Base-by-base conservation (phyloP, 352 stramenopile genomes). In the Globisporangium alternatum region DNA sequence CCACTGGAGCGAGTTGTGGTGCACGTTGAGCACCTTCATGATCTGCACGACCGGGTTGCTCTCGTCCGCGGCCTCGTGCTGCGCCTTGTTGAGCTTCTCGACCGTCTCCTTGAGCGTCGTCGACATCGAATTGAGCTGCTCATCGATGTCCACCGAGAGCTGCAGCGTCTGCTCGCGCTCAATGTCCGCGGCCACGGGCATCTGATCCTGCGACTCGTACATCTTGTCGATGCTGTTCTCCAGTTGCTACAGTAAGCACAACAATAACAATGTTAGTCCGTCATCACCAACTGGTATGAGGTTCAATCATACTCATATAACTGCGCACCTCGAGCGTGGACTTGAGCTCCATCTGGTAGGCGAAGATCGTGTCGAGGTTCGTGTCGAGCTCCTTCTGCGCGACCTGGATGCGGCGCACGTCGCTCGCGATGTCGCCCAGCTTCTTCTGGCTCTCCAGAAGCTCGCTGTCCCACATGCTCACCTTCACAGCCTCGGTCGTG, bases 201-300 rank as follows among this genome's bases (percentile, higher is more conserved):
- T 93, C 57, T 94, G 87, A 35, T 91, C 80, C 65, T 95, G 85
- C 33, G 79, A 70, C 64, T 95, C 87, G 65, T 93, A 95, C 83
- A 95, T 92, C 59, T 95, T 95, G 81, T 95, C 87, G 13, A 95
- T 84, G 56, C 85, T 93, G 64, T 91, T 89, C 66, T 95, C 87
- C 56, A 95, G 64, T 91, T 93, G 81, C 87, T 95, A 53, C 15
- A 56, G 5, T 25, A 28, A 35, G 47, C 1, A 31, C 51, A 2
- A 56, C 37, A 53, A 58, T 5, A 60, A 45, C 28, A 67, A n/a
- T 49, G 15, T 19, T 30, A 56, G 51, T 17, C 51, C 45, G 25
- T 2, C 30, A n/a, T 2, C 51, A 41, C 8, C 9, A 41, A 41
- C 12, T 41, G 6, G 7, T 13, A 15, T 41, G 35, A 41, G 8